Evolutionary conservation across 305 asterid species (phyloP), one percentile per base, ranked within the genome.

Genomic region (Solanum hybrid): DNA sequence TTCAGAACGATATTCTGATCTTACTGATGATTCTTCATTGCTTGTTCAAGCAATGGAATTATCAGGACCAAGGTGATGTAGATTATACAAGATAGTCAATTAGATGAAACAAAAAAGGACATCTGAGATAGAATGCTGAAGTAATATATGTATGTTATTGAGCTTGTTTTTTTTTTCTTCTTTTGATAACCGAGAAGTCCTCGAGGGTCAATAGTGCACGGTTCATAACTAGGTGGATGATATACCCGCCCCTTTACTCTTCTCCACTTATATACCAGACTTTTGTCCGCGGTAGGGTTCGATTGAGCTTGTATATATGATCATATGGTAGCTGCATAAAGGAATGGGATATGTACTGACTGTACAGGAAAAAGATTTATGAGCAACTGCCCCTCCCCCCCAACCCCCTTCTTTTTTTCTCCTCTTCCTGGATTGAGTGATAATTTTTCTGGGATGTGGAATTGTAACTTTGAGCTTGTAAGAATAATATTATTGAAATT

Each of bases 1-100:
- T 73, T 96, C 99, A 0, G 98, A 94, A 89, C 94, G 99, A 91
- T 96, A 95, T 91, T 97, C 99, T 81, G 99, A 97, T 93, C 98
- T 95, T 75, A 96, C 99, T 1, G 99, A 97, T 56, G 98, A 97
- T 86, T 97, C 98, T 66, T 95, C 97, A 2, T 90, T 96, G 94
- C 96, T 96, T 71, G 96, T 95, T 40, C 98, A 96, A 93, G 98
- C 98, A 79, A 95, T 96, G 98, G 99, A 97, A 86, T 98, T 97
- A 90, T 97, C 99, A 3, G 99, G 99, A 16, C 99, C 99, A n/a
- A 92, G 99, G 89, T 97, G 93, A 95, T 89, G 12, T 84, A 51
- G 75, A 10, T 24, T 69, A 17, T 46, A 20, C 11, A 84, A 56
- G 29, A 82, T 36, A 46, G 35, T 29, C 40, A 27, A 27, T 84